Base-by-base conservation (phyloP, 345 rosid genomes). In the Hirschfeldia incana region DNA sequence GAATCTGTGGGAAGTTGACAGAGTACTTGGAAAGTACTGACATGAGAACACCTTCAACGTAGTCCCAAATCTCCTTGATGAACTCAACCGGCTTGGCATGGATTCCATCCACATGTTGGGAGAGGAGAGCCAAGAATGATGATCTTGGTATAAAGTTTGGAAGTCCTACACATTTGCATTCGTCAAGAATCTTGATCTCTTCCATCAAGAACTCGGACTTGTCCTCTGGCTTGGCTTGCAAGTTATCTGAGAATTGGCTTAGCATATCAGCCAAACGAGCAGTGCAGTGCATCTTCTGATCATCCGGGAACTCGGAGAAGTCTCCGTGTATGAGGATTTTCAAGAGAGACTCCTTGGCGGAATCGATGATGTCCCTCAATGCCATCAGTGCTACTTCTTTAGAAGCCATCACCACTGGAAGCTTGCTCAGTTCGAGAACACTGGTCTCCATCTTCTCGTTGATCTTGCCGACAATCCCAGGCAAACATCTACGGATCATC, bases 321-420 rank as follows among this genome's bases (percentile, higher is more conserved):
- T 88, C 89, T 1, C 88, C 84, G 37, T 83, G 77, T 1, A 86
- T 34, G 4, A 87, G 80, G 2, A 83, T 65, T 29, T 82, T 87
- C 21, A 74, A 37, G 8, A 89, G 70, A 7, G 91, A 85, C 28
- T 86, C 88, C 13, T 84, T 89, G 0, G 68, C 79, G 2, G 81
- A 76, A 6, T 84, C 86, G 58, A 87, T 49, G 9, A 87, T 82
- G 12, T 74, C 77, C 83, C 84, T 80, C 16, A 88, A 78, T 1
- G 79, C 42, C 3, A 64, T 63, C 82, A 84, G 36, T 2, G 85
- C 88, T 8, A 86, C 89, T 0, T 16, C 63, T 4, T 32, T 26
- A 9, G 80, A 69, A 60, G 73, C 79, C 80, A 76, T 53, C 1
- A 46, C 15, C 28, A 70, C 4, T 65, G 86, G 65, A 1, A 84